Conservation (phyloP, 1,139 yeast species). For the Debaryomyces coudertii region DNA sequence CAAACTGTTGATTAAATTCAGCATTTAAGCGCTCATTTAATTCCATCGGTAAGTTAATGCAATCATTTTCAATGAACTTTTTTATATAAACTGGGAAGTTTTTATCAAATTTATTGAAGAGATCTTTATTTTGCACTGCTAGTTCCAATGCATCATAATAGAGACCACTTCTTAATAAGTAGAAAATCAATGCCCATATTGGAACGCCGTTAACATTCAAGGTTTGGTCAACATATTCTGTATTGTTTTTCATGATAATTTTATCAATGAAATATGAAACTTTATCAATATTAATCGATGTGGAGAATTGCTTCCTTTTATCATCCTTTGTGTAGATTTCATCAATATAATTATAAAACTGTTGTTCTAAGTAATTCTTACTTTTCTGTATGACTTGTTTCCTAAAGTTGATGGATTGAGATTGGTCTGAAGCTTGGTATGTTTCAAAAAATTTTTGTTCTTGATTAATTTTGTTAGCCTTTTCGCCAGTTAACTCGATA, state of each 20-base stretch:
- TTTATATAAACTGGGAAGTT: constrained; percentile 80
- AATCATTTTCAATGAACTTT: constrained; percentile 67
- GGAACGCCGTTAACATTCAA: constrained; percentile 75
- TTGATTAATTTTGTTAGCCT: constrained; percentile 35
- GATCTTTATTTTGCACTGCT: constrained; percentile 40
- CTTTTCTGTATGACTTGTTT: constrained; percentile 59
- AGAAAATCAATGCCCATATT: constrained; percentile 89
- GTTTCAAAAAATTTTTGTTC: constrained; percentile 52
- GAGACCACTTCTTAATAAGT: constrained; percentile 82
- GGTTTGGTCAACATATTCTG: constrained; percentile 37
- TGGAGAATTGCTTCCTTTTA: constrained; percentile 49
- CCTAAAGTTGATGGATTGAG: constrained; percentile 35
- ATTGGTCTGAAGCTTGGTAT: constrained; percentile 27
- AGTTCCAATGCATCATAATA: constrained; percentile 68
- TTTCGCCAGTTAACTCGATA: constrained; percentile 45
- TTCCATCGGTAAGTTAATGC: constrained; percentile 59
- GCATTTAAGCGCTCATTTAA: constrained; percentile 70
- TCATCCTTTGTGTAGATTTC: constrained; percentile 65
- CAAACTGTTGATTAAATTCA: constrained; percentile 86
- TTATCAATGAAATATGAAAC: constrained; percentile 67
- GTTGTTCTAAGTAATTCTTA: constrained; percentile 66
- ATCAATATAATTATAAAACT: constrained; percentile 76
- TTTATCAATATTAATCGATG: constrained; percentile 74
- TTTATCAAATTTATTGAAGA: constrained; percentile 80
- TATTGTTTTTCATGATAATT: constrained; percentile 42